Evolutionary conservation across 768 basidiomycete species (phyloP).

Genomic region (Sarcodon sp.): DNA sequence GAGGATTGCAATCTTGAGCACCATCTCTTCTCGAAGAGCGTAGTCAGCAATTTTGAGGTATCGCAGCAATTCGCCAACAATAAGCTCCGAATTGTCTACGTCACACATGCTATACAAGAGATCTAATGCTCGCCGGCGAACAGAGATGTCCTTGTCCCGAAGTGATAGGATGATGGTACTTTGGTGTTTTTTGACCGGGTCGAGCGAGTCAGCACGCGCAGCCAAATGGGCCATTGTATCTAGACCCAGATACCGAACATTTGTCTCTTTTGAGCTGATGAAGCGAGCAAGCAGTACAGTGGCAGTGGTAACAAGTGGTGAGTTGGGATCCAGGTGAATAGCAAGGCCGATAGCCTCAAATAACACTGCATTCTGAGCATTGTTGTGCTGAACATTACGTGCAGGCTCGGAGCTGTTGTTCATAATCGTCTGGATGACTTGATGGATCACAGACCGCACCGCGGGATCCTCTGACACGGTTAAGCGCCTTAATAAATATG

Average conservation of each 20-base stretch:
- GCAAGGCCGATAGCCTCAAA: slow-evolving; percentile 97
- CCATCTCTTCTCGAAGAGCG: slow-evolving; percentile 95
- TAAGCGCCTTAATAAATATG: slow-evolving; percentile 1
- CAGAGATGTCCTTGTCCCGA: slow-evolving; percentile 95
- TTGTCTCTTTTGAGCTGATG: slow-evolving; percentile 97
- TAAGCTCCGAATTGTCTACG: slow-evolving; percentile 88
- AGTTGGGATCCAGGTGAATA: slow-evolving; percentile 89
- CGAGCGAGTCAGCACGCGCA: slow-evolving; percentile 82
- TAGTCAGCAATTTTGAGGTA: slow-evolving; percentile 97
- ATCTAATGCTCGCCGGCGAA: slow-evolving; percentile 87
- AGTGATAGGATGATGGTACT: slow-evolving; percentile 89
- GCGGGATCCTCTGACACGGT: slow-evolving; percentile 65
- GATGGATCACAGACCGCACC: slow-evolving; percentile 60
- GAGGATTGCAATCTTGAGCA: slow-evolving; percentile 93
- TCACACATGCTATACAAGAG: slow-evolving; percentile 99
- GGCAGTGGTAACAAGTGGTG: slow-evolving; percentile 77
- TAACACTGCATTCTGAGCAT: slow-evolving; percentile 95
- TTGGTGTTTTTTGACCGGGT: slow-evolving; percentile 91
- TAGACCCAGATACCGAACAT: slow-evolving; percentile 92
- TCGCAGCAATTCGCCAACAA: slow-evolving; percentile 88
- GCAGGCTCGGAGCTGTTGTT: slow-evolving; percentile 84
- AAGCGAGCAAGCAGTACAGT: slow-evolving; percentile 89
- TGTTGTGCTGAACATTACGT: slow-evolving; percentile 95
- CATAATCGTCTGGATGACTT: slow-evolving; percentile 84
- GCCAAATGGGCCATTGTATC: slow-evolving; percentile 99